Conservation (phyloP, 768 basidiomycete genomes). For the Collybia sordida region DNA sequence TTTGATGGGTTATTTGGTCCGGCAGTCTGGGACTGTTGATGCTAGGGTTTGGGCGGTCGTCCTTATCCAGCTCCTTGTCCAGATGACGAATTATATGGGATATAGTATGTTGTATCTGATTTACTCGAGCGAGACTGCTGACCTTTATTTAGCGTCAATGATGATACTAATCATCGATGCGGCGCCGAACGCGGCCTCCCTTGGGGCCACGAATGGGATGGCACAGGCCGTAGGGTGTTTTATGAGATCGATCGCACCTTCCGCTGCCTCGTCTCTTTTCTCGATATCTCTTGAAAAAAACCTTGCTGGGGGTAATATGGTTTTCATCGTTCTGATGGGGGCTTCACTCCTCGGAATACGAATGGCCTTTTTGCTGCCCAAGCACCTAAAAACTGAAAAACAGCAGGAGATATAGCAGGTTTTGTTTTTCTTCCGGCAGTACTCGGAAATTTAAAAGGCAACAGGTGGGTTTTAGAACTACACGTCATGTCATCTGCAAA, state of each 20-base stretch:
- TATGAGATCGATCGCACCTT: constrained; percentile 51
- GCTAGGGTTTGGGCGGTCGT: constrained; percentile 28
- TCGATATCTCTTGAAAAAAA: constrained; percentile 47
- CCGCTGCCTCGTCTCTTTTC: constrained; percentile 55
- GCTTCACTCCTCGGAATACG: constrained; percentile 26
- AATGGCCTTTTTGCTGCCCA: constrained; percentile 23
- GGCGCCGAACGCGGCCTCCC: constrained; percentile 35
- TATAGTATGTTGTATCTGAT: constrained; percentile 30
- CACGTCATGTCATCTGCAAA: no score
- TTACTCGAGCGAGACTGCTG: neutral
- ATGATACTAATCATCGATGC: constrained; percentile 45
- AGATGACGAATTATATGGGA: constrained; percentile 26
- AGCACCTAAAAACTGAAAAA: neutral
- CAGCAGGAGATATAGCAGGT: no score
- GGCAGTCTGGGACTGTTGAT: constrained; percentile 31
- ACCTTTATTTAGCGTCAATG: constrained; percentile 38
- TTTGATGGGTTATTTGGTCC: constrained; percentile 30
- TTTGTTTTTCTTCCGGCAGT: no score
- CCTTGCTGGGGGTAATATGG: constrained; percentile 45
- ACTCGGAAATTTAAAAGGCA: no score
- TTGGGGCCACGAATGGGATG: constrained; percentile 56
- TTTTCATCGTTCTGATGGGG: constrained; percentile 34
- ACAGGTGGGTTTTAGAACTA: no score
- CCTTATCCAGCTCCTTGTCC: constrained; percentile 28
- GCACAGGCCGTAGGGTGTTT: constrained; percentile 52